These are phyloP conservation scores for Tylopilus subfusipes DNA, from an alignment of 768 basidiomycete genomes.

Conservation along the genomic window DNA sequence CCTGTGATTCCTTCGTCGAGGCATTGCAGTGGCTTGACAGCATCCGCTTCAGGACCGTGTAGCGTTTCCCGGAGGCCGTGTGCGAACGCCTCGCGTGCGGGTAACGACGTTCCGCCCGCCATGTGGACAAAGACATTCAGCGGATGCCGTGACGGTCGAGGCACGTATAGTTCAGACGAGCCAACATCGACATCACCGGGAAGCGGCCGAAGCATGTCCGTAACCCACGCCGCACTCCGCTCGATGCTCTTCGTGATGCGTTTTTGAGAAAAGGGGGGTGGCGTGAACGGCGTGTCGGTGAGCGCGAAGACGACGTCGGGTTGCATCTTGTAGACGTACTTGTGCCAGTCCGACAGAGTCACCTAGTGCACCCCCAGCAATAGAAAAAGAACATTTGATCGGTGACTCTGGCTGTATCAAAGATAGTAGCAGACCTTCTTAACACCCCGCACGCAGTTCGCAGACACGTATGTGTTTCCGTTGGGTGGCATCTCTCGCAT, in stretches of 20 bases:
- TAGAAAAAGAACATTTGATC: neutral
- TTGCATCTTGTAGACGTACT: slow-evolving; percentile 47
- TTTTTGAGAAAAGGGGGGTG: slow-evolving; percentile 71
- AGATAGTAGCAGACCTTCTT: slow-evolving; percentile 49
- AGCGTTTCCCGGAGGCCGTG: slow-evolving; percentile 53
- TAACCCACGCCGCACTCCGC: slow-evolving; percentile 62
- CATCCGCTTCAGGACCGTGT: slow-evolving; percentile 51
- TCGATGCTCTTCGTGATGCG: slow-evolving; percentile 74
- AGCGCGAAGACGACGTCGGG: slow-evolving; percentile 74
- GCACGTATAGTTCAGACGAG: neutral
- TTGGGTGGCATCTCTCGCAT: slow-evolving; percentile 70
- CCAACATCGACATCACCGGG: neutral
- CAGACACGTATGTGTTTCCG: slow-evolving; percentile 52
- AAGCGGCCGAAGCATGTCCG: slow-evolving; percentile 43
- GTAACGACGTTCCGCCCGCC: slow-evolving; percentile 52
- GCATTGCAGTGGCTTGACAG: slow-evolving; percentile 45
- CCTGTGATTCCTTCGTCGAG: slow-evolving; percentile 71
- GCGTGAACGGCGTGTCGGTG: slow-evolving; percentile 64
- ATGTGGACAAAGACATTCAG: slow-evolving; percentile 66
- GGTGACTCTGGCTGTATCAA: neutral
- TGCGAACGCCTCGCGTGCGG: slow-evolving; percentile 65
- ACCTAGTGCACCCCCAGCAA: slow-evolving; percentile 48
- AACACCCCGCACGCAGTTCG: slow-evolving; percentile 55
- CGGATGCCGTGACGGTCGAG: slow-evolving; percentile 14
- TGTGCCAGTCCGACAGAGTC: slow-evolving; percentile 51